Evolutionary conservation across 306 rosid species (phyloP), one percentile per base, ranked within the genome.

Genomic region (Cicer pinnatifidum): DNA sequence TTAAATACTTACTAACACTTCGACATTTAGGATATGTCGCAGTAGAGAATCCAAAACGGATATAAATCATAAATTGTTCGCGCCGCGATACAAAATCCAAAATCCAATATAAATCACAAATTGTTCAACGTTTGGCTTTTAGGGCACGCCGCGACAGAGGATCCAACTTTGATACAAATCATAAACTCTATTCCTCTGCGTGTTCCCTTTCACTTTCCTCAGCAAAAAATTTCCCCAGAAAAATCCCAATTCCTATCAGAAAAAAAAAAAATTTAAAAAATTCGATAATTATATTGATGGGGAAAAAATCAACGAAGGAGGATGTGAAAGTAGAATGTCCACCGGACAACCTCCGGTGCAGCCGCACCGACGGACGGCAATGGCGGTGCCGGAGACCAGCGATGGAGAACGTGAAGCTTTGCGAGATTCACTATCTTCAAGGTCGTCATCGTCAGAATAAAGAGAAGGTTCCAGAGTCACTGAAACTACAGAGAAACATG

Each of bases 301-400:
- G 68, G 8, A 75, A 47, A 70, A 81, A 58, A 51, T 44, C 23
- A 51, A 56, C 15, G 5, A 17, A 0, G 39, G 64, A 9, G 10
- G 85, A 80, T 73, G 91, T 72, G 5, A 87, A 79, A 17, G 86
- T 71, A 43, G 94, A 89, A 47, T 58, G 76, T 35, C 58, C 83
- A 48, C 92, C 97, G 76, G 97, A 91, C 75, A 73, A 90, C 75
- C 82, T 91, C 44, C 96, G 99, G 60, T 95, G 99, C 76, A 76
- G 80, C 77, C 93, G 99, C 44, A 90, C 93, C 4, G 99, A 95
- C 84, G 99, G 99, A 6, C 85, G 90, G 78, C 81, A 87, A 90
- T 95, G 99, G 99, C 90, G 97, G 80, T 95, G 99, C 88, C 82
- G 97, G 74, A 81, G 86, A 28, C 35, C 35, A 66, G 99, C 86